A percentile compares a stretch with the other conserved stretches of the same genome.
Evolutionary conservation across 169 alveolate species (phyloP).

Genomic region (Eimeria brunetti): DNA sequence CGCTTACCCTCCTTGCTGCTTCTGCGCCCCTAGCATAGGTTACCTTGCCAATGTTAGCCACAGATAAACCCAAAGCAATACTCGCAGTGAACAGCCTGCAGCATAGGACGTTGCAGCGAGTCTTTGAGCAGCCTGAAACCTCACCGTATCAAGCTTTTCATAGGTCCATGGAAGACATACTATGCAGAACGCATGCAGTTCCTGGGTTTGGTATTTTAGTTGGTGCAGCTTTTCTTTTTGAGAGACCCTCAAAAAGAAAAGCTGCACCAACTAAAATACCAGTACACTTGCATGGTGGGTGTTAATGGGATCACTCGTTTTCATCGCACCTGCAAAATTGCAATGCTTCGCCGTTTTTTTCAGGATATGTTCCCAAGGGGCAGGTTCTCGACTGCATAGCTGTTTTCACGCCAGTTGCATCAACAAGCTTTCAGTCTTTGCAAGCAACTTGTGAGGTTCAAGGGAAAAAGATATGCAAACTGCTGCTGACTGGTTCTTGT

Average conservation of each 20-base stretch:
- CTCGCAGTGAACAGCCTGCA: not conserved
- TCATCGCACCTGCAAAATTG: not conserved
- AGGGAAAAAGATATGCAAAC: slow-evolving; percentile 91
- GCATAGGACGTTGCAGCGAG: not conserved
- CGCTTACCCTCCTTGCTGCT: not conserved
- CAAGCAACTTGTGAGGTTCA: slow-evolving; percentile 76
- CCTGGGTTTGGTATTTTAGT: not conserved
- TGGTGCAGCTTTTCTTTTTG: too few species aligned
- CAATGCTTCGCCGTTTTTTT: not conserved
- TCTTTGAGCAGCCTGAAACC: not conserved
- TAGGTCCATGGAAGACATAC: not conserved
- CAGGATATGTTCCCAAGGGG: slow-evolving; percentile 75
- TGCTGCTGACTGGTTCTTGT: slow-evolving; percentile 90
- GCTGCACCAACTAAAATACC: not conserved
- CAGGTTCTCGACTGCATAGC: slow-evolving; percentile 35
- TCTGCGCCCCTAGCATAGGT: not conserved
- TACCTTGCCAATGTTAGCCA: not conserved
- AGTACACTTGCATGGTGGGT: too few species aligned
- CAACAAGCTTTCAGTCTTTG: slow-evolving; percentile 37
- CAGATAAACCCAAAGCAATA: not conserved
- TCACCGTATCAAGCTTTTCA: not conserved
- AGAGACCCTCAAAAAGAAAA: not conserved
- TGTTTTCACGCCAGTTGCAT: slow-evolving; percentile 47
- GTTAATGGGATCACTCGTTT: too few species aligned
- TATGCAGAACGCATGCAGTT: not conserved